Conservation (phyloP, 148 eudicot genomes). For the Pouteria glomerata region DNA sequence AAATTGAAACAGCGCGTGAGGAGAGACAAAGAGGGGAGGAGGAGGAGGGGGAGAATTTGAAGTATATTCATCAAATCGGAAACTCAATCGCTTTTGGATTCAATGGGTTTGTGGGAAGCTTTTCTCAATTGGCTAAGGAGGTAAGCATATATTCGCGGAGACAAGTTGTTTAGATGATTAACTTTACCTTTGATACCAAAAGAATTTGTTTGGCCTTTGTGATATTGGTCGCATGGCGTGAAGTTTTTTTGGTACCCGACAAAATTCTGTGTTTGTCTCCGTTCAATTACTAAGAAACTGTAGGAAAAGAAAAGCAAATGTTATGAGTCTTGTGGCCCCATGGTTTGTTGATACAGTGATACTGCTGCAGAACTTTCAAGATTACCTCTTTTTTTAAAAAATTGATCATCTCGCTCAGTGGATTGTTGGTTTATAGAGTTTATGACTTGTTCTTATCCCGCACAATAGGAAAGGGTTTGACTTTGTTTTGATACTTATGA, state of each 20-base stretch:
- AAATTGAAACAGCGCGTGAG: no score
- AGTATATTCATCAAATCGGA: not conserved
- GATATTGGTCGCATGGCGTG: not conserved
- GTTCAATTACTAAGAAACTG: not conserved
- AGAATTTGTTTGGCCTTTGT: not conserved
- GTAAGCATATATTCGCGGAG: slow-evolving; percentile 7
- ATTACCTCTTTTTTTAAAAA: not conserved
- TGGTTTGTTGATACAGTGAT: not conserved
- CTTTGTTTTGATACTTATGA: not conserved
- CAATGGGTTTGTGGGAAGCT: slow-evolving; percentile 45
- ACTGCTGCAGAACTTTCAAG: no score
- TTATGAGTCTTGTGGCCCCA: not conserved
- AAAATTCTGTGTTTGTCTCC: not conserved
- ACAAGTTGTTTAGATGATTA: not conserved
- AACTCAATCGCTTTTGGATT: not conserved
- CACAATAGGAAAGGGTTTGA: not conserved
- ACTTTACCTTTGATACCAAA: not conserved
- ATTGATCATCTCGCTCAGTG: not conserved
- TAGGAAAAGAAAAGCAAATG: not conserved
- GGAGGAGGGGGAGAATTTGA: not conserved
- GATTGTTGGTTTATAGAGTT: not conserved
- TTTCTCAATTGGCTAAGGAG: slow-evolving; percentile 45
- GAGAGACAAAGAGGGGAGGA: not conserved
- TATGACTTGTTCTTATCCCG: not conserved
- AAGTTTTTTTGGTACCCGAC: not conserved